These are phyloP conservation scores for Epithele typhae DNA, from an alignment of 768 basidiomycete species.

Conservation along the genomic window DNA sequence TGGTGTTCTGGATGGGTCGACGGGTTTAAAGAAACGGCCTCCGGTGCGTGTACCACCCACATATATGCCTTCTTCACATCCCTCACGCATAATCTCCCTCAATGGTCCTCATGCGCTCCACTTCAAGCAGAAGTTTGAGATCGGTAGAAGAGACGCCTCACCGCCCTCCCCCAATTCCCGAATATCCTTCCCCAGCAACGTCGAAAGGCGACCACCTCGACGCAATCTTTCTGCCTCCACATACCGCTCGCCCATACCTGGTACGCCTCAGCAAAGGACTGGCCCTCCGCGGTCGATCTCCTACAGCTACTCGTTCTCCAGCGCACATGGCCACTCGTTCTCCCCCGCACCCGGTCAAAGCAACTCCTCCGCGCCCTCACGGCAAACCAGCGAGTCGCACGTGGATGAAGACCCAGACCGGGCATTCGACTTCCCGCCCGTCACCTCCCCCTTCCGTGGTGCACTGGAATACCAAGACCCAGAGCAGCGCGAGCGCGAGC, in stretches of 20 bases:
- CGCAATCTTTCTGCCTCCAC: conserved; percentile 11
- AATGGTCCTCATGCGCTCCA: not conserved
- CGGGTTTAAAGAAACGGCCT: not conserved
- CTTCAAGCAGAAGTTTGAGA: not conserved
- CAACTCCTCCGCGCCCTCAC: conserved; percentile 14
- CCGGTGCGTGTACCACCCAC: not conserved
- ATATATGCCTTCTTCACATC: too few species aligned
- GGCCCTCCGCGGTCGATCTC: conserved; percentile 74
- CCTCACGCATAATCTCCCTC: not conserved
- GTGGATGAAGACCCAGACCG: conserved; percentile 32
- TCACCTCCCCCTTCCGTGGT: conserved; percentile 53
- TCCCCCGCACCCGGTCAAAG: conserved; percentile 29
- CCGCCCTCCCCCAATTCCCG: conserved; percentile 2
- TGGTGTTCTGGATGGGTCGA: not conserved
- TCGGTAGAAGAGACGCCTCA: not conserved
- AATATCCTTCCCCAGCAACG: conserved; percentile 3
- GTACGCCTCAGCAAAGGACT: conserved; percentile 60
- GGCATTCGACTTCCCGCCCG: conserved; percentile 30
- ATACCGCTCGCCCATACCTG: conserved; percentile 10
- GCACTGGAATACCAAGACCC: conserved; percentile 46
- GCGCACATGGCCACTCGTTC: conserved; percentile 30
- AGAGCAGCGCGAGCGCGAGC: conserved; percentile 34
- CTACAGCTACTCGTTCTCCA: conserved; percentile 52
- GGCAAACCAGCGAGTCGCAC: conserved; percentile 24
- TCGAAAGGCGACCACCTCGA: conserved; percentile 1